phyloP scores from a whole-genome alignment of 345 rosid species.

The Gossypium rotundifolium region DNA sequence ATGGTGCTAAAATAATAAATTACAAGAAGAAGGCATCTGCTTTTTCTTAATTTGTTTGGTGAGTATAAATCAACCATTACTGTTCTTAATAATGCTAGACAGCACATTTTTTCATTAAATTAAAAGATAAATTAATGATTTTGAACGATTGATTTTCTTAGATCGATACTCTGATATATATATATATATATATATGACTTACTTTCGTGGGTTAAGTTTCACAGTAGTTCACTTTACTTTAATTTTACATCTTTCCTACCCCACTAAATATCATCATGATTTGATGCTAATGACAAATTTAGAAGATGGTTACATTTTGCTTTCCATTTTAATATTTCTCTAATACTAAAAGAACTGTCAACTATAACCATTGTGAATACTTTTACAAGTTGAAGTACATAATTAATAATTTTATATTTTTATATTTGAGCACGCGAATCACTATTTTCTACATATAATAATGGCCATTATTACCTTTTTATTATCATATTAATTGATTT shows the following conservation, averaged over 20 bases:
- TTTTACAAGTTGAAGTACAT: slow-evolving; percentile 13
- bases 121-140: too few relatives aligned
- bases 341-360: not conserved
- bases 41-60: too few relatives aligned
- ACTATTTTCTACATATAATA: not conserved
- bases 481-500: not conserved
- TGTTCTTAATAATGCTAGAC: slow-evolving; percentile 2
- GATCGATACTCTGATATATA: too few relatives aligned
- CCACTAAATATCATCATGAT: slow-evolving; percentile 28
- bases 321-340: slow-evolving; percentile 21
- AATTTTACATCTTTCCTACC: slow-evolving; percentile 5
- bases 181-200: too few relatives aligned
- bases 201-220: slow-evolving; percentile 7
- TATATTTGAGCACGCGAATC: slow-evolving; percentile 17
- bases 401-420: not conserved
- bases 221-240: slow-evolving; percentile 16
- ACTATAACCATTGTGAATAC: not conserved
- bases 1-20: too few relatives aligned
- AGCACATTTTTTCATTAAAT: not conserved
- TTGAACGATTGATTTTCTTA: too few relatives aligned
- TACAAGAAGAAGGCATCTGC: too few relatives aligned
- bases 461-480: not conserved
- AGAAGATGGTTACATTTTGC: slow-evolving; percentile 16
- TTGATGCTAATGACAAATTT: not conserved
- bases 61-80: not conserved